phyloP scores from a whole-genome alignment of 2,329 filamentous ascomycete species.

The Colletotrichum australisinense region DNA sequence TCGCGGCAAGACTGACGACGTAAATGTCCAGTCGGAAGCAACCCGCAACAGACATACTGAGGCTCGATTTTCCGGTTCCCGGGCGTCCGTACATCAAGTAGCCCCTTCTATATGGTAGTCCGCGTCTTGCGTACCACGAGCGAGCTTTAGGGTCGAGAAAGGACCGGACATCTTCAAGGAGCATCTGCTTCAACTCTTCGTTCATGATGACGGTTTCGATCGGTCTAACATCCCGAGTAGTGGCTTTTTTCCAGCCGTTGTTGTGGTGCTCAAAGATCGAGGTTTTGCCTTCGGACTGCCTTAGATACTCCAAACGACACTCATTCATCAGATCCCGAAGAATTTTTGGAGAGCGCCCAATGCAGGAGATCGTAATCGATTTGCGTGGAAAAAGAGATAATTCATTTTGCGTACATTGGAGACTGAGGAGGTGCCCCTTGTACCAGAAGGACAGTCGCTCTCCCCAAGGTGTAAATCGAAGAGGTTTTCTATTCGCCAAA shows the following conservation, averaged over 20 bases:
- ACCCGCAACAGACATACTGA: constrained; percentile 49
- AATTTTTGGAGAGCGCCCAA: constrained; percentile 37
- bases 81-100: constrained; percentile 54
- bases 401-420: background rate
- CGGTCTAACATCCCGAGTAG: background rate
- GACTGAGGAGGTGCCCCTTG: background rate
- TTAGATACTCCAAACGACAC: constrained; percentile 44
- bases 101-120: constrained; percentile 45
- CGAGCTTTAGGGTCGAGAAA: constrained; percentile 47
- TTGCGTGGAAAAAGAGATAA: background rate
- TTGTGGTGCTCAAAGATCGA: constrained; percentile 44
- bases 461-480: background rate
- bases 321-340: constrained; percentile 45
- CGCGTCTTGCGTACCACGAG: constrained; percentile 45
- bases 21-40: constrained; percentile 50
- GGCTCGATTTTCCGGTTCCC: constrained; percentile 52
- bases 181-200: background rate
- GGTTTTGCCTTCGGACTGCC: constrained; percentile 42
- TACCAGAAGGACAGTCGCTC: background rate
- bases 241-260: constrained; percentile 19
- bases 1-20: constrained; percentile 45
- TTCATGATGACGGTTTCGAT: background rate
- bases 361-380: constrained; percentile 37
- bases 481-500: background rate
- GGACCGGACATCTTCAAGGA: constrained; percentile 29